Evolutionary conservation across 768 basidiomycete species (phyloP), one percentile per base, ranked within the genome.

Genomic region (Tephrocybe sp.): DNA sequence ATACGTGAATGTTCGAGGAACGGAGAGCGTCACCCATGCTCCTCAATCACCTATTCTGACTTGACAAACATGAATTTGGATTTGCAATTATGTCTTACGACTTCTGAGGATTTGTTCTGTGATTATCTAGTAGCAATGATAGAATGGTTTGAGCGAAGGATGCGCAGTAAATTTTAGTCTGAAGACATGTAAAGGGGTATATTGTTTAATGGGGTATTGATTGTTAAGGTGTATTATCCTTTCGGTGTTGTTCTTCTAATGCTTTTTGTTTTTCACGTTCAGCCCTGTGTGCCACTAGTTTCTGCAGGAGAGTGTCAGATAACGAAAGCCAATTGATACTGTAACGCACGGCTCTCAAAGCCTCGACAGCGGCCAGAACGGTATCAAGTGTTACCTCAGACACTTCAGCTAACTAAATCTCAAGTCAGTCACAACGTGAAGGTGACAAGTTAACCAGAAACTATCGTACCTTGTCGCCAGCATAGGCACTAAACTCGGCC

Each of bases 321-420:
- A 32, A 35, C 4, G 63, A 67, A 32, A 60, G 56, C 45, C 67
- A 59, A 14, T 51, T 56, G 6, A 66, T 60, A 1, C 14, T 32
- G 5, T 35, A 52, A 73, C 83, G 54, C 54, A 87, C 85, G 13
- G 68, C 68, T 68, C 84, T 87, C 48, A 89, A 67, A 30, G 74
- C 68, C 59, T 86, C 79, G 41, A 85, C 75, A 0, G 76, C 79
- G 19, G 65, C 62, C 45, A 87, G 64, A 38, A 87, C 74, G 17
- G 76, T 74, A 39, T 86, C 85, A 14, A 89, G 76, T 0, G 85
- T 83, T 13, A 76, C 73, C 62, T 89, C 87, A 2, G 86, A 86
- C 51, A 87, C 61, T 45, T 86, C 84, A 7, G 70, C 68, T 69
- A 84, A 76, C 87, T 85, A 52, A n/a, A 41, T 40, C 17, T 19